phyloP scores from a whole-genome alignment of 129 eudicot genomes.

The Flaveria linearis region DNA sequence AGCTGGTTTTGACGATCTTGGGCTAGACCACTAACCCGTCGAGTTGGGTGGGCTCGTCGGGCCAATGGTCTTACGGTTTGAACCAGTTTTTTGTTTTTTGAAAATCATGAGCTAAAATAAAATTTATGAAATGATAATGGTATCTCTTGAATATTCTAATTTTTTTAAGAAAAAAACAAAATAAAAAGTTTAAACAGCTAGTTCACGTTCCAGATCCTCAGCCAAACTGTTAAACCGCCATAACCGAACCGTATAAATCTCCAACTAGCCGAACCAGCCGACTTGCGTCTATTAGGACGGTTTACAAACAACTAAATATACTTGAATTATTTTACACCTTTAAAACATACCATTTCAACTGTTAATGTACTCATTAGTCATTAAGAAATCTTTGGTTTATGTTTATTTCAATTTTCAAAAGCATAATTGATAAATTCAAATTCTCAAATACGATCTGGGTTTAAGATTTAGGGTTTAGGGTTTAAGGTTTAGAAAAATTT shows the following conservation, averaged over 20 bases:
- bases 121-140: neutral
- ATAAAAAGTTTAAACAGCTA: neutral
- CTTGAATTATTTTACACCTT: no score
- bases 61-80: neutral
- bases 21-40: no score
- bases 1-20: neutral
- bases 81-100: neutral
- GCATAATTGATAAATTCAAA: neutral
- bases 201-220: neutral
- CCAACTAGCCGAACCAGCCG: neutral
- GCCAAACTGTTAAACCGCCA: neutral
- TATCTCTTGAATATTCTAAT: neutral
- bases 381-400: no score
- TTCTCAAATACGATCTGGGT: neutral
- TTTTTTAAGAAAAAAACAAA: neutral
- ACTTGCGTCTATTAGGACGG: neutral
- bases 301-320: neutral
- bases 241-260: constrained; percentile 2
- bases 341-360: no score
- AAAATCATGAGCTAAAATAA: neutral
- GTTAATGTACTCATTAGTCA: no score
- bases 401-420: neutral
- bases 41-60: neutral
- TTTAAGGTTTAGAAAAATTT: neutral
- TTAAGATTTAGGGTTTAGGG: no score